These are phyloP conservation scores for Colletotrichum phormii DNA, from an alignment of 2,329 filamentous ascomycete genomes.

Conservation along the genomic window DNA sequence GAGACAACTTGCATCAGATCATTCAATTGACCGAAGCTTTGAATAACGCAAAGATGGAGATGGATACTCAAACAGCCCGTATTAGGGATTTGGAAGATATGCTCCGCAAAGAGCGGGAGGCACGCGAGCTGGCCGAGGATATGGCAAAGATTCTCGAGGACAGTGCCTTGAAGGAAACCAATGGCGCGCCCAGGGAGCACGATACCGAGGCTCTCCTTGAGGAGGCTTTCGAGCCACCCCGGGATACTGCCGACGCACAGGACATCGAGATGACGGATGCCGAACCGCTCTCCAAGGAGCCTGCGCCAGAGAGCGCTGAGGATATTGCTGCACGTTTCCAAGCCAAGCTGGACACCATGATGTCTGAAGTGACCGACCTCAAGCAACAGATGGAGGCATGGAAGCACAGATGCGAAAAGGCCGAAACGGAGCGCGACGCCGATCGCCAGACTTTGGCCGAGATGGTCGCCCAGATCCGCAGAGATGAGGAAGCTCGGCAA, in stretches of 20 bases:
- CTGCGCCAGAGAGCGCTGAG: slow-evolving; percentile 48
- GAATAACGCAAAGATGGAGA: slow-evolving; percentile 84
- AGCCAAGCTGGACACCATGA: slow-evolving; percentile 79
- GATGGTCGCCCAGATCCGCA: slow-evolving; percentile 86
- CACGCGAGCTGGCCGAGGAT: slow-evolving; percentile 87
- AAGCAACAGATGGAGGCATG: slow-evolving; percentile 84
- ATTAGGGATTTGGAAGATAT: slow-evolving; percentile 85
- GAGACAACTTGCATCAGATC: slow-evolving; percentile 77
- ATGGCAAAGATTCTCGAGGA: slow-evolving; percentile 78
- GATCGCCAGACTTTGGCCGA: slow-evolving; percentile 82
- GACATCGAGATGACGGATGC: slow-evolving; percentile 40
- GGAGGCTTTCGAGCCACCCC: slow-evolving; percentile 58
- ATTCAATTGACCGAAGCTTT: slow-evolving; percentile 87
- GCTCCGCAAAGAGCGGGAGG: slow-evolving; percentile 82
- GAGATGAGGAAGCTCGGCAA: slow-evolving; percentile 69
- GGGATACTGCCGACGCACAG: slow-evolving; percentile 45
- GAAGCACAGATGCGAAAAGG: slow-evolving; percentile 80
- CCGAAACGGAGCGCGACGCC: slow-evolving; percentile 80
- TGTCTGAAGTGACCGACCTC: slow-evolving; percentile 83
- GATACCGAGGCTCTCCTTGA: slow-evolving; percentile 55
- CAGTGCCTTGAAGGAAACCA: slow-evolving; percentile 53
- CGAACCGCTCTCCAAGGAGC: slow-evolving; percentile 38
- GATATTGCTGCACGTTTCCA: slow-evolving; percentile 65
- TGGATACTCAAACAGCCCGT: slow-evolving; percentile 83
- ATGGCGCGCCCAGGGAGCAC: slow-evolving; percentile 51